These are phyloP conservation scores for Spathaspora passalidarum DNA, from an alignment of 805 yeast genomes.

Conservation along the genomic window DNA sequence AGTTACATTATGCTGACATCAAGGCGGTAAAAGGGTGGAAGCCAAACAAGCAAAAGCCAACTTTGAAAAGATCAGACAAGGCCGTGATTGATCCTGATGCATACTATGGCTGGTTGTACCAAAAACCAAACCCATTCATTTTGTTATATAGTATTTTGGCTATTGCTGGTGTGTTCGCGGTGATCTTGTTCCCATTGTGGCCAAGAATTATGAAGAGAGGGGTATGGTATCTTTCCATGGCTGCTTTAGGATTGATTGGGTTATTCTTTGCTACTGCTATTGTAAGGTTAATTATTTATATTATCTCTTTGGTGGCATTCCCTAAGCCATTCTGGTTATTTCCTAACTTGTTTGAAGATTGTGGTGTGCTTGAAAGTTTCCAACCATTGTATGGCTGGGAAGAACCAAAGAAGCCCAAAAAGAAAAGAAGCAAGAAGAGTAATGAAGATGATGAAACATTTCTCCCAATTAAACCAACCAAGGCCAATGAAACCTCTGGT, in stretches of 20 bases:
- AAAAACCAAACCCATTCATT: slow-evolving; percentile 66
- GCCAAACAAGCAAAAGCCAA: slow-evolving; percentile 65
- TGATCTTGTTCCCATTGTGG: slow-evolving; percentile 91
- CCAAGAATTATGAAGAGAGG: slow-evolving; percentile 85
- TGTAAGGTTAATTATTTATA: slow-evolving; percentile 68
- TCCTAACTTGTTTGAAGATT: slow-evolving; percentile 94
- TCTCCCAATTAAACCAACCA: no score
- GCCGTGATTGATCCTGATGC: slow-evolving; percentile 62
- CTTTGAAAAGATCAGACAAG: slow-evolving; percentile 49
- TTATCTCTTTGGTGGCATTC: slow-evolving; percentile 52
- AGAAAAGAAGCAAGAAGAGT: slow-evolving; percentile 14
- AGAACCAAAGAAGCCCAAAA: slow-evolving; percentile 34
- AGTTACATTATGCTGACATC: slow-evolving; percentile 67
- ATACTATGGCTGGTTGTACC: slow-evolving; percentile 83
- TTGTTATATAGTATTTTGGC: slow-evolving; percentile 62
- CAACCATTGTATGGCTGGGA: slow-evolving; percentile 87
- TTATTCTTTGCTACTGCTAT: slow-evolving; percentile 76
- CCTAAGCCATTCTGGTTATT: slow-evolving; percentile 90
- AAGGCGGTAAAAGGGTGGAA: slow-evolving; percentile 54
- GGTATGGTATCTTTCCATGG: slow-evolving; percentile 87
- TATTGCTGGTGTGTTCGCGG: slow-evolving; percentile 57
- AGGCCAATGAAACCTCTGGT: slow-evolving; percentile 11
- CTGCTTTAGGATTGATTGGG: slow-evolving; percentile 67
- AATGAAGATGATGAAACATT: neutral
- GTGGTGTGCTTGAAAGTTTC: slow-evolving; percentile 90